Conservation (phyloP, 768 basidiomycete species). For the Rhodotorula babjevae region DNA sequence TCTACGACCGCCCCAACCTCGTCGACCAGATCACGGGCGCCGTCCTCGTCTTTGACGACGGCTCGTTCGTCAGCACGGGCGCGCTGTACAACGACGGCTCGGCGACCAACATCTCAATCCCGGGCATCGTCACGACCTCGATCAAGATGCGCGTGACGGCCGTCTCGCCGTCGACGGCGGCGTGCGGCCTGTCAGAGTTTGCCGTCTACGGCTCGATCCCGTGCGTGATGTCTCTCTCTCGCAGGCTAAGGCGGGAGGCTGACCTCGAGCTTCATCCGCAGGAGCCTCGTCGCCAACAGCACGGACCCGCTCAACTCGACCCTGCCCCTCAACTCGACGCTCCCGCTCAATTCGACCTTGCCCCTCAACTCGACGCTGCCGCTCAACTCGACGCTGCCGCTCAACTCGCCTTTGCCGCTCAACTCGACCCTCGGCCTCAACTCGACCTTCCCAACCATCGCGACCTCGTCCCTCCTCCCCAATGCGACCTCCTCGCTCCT, state of each 20-base stretch:
- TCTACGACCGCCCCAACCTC: slow-evolving; percentile 37
- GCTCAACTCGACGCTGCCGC: background rate
- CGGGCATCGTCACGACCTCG: slow-evolving; percentile 13
- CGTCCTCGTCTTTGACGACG: slow-evolving; percentile 23
- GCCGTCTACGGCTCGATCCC: slow-evolving; percentile 11
- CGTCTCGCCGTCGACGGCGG: slow-evolving; percentile 2
- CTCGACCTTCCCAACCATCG: background rate
- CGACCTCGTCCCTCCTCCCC: background rate
- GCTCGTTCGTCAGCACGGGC: slow-evolving; percentile 7
- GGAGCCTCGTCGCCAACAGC: slow-evolving; percentile 1
- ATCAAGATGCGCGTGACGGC: slow-evolving; percentile 27
- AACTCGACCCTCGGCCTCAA: background rate
- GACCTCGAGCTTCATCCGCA: background rate
- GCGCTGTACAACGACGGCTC: slow-evolving; percentile 27
- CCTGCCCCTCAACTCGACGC: background rate
- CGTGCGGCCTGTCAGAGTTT: slow-evolving; percentile 25
- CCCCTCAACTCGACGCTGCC: background rate
- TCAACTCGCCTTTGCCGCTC: background rate
- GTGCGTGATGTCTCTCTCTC: background rate
- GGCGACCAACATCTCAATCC: slow-evolving; percentile 24
- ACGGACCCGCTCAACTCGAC: background rate
- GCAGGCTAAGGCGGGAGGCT: background rate
- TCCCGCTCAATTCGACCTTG: background rate
- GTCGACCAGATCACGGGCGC: slow-evolving; percentile 30
- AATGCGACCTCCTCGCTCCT: background rate